phyloP scores from a whole-genome alignment of 306 rosid genomes.

The Sicyos baderoa region DNA sequence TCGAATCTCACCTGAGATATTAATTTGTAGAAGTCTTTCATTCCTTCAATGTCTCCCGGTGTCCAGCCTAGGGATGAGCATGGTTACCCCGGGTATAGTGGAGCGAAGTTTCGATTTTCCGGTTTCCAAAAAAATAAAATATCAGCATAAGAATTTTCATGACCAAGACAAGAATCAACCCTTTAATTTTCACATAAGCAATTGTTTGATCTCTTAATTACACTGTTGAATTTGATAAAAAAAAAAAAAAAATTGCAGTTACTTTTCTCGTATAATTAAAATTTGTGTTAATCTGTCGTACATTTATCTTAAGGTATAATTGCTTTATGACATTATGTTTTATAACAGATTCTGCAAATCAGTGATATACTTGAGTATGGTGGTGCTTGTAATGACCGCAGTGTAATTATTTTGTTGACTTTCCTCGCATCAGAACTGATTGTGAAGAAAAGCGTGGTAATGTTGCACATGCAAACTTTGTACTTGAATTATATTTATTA shows the following conservation, averaged over 20 bases:
- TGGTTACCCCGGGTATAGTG: too few species aligned
- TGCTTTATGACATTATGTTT: neutral
- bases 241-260: neutral
- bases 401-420: conserved; percentile 81
- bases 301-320: neutral
- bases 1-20: too few species aligned
- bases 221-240: neutral
- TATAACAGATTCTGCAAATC: conserved; percentile 67
- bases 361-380: conserved; percentile 79
- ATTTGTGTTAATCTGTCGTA: neutral
- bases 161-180: neutral
- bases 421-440: conserved; percentile 81
- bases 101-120: too few species aligned
- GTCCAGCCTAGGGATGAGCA: too few species aligned
- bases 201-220: neutral
- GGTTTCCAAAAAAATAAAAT: too few species aligned
- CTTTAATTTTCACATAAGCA: neutral
- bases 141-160: neutral
- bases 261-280: neutral
- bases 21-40: too few species aligned
- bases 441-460: conserved; percentile 81
- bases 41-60: too few species aligned
- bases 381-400: conserved; percentile 61
- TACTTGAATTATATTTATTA: neutral
- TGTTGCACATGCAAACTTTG: conserved; percentile 14